A percentile compares a stretch with the other conserved stretches of the same genome.
Conservation (phyloP, 805 yeast genomes). For the Kuraishia hungarica region DNA sequence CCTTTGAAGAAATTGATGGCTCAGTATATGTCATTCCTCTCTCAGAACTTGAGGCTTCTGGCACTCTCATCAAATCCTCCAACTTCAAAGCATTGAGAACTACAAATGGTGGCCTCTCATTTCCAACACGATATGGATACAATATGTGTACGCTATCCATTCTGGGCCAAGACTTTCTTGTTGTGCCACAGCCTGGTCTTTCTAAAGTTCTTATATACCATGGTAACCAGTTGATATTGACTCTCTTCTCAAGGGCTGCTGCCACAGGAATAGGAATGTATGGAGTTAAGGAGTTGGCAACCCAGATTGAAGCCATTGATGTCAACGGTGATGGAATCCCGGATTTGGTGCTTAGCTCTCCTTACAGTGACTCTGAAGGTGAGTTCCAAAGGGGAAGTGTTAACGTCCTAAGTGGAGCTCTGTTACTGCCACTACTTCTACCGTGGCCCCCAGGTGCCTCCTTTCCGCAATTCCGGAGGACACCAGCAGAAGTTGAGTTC, state of each 20-base stretch:
- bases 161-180: conserved; percentile 25
- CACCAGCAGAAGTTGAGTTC: conserved; percentile 6
- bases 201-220: conserved; percentile 32
- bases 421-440: not conserved
- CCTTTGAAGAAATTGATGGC: conserved; percentile 33
- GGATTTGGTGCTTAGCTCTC: conserved; percentile 37
- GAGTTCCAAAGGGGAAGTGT: conserved; percentile 27
- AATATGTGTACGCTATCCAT: conserved; percentile 21
- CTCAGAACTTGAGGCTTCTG: conserved; percentile 13
- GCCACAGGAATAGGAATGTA: conserved; percentile 22
- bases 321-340: conserved; percentile 27
- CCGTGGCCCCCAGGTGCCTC: not conserved
- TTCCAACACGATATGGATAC: conserved; percentile 34
- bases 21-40: conserved; percentile 36
- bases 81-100: not conserved
- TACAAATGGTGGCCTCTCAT: conserved; percentile 8
- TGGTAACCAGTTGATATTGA: conserved; percentile 14
- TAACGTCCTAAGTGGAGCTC: conserved; percentile 21
- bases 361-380: conserved; percentile 17
- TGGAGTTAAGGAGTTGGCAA: conserved; percentile 37
- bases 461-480: not conserved
- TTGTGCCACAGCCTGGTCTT: conserved; percentile 44
- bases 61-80: not conserved
- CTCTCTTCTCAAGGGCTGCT: conserved; percentile 17
- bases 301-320: conserved; percentile 14